Base-by-base conservation (phyloP, 768 basidiomycete species). In the Kwoniella dendrophila region DNA sequence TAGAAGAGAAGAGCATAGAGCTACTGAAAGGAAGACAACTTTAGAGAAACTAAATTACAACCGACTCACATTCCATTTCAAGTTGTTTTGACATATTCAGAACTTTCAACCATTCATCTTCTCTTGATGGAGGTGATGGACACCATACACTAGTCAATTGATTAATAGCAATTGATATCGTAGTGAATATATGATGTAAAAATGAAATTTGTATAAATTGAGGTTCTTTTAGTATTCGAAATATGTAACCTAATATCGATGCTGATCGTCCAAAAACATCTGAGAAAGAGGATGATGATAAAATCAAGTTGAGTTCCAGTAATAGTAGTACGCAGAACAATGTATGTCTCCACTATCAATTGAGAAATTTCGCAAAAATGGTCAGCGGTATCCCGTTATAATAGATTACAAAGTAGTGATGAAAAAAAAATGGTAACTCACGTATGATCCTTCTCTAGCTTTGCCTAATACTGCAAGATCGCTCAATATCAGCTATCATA, bases 91-190 rank as follows among this genome's bases (percentile, higher is more conserved):
- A 51, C 18, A 66, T 26, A 16, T 32, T 33, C 27, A 36, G 1
- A 1, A 73, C 33, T 33, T 47, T 34, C 4, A 5, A 50, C 63
- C 44, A 59, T 4, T 52, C 68, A 32, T 56, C 63, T 12, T 59
- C 41, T 16, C 5, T 57, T 11, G 40, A 45, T 32, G 52, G 56
- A 38, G 26, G 38, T 3, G 54, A 56, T 10, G 50, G 24, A 22
- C 7, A 22, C 74, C 74, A 75, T 11, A 73, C 62, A 2, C 59
- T 70, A 2, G 71, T 70, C 4, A 75, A 63, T 54, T 73, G 74
- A 11, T 61, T 61, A 18, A 75, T 60, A 5, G 55, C 74, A 7
- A 75, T 59, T 4, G 62, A 64, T 1, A 64, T 44, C 12, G 57
- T 64, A 8, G 74, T 68, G 47, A 65, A 75, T 3, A 71, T 3